A percentile compares a stretch with the other conserved stretches of the same genome.
Conservation (phyloP, 805 yeast species). For the Candida tibetensis region DNA sequence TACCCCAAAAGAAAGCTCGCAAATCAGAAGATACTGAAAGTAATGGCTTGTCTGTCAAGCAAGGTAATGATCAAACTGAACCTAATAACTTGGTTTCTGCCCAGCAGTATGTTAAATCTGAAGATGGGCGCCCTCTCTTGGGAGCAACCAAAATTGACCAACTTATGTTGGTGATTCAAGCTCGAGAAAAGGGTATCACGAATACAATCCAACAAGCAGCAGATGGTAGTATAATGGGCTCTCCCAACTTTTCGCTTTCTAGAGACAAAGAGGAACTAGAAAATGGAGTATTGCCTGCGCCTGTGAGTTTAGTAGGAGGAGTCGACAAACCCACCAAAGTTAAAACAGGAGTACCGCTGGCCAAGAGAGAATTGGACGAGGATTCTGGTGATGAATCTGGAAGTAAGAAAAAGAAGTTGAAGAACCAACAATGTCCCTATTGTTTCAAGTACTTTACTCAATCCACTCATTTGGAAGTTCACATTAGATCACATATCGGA, state of each 20-base stretch:
- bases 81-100: constrained; percentile 40
- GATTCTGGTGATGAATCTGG: constrained; percentile 20
- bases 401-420: constrained; percentile 28
- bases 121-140: constrained; percentile 65
- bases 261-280: constrained; percentile 21
- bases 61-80: not conserved
- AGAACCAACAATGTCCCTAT: constrained; percentile 68
- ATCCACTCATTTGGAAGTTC: constrained; percentile 89
- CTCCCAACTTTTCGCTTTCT: constrained; percentile 17
- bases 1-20: constrained; percentile 1
- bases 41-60: constrained; percentile 7
- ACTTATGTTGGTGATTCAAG: constrained; percentile 86
- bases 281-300: constrained; percentile 49
- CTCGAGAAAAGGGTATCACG: constrained; percentile 74
- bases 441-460: constrained; percentile 83
- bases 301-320: constrained; percentile 73
- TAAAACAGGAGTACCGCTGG: constrained; percentile 21
- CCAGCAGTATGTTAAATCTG: constrained; percentile 46
- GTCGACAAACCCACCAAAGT: constrained; percentile 58
- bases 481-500: constrained; percentile 83
- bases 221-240: constrained; percentile 66
- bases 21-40: constrained; percentile 4
- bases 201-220: constrained; percentile 60
- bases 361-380: constrained; percentile 15
- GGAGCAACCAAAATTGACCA: constrained; percentile 92